phyloP scores from a whole-genome alignment of 257 asterid genomes.

The Fraxinus cuspidata region DNA sequence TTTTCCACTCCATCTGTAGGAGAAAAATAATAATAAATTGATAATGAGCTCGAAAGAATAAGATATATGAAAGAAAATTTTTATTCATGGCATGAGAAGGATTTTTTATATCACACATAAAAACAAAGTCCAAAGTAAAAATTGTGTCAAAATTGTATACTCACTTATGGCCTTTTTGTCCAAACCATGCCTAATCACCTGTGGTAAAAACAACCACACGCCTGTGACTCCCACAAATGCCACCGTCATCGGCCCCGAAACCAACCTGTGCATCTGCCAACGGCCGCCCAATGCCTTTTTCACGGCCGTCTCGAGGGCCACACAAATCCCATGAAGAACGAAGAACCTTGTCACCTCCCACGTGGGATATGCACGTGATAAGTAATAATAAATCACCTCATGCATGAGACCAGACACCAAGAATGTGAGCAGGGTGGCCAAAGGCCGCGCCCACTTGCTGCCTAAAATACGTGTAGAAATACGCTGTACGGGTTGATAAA shows the following conservation, averaged over 20 bases:
- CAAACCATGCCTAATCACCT: slow-evolving; percentile 42
- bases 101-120: no score
- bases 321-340: slow-evolving; percentile 56
- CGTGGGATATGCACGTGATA: slow-evolving; percentile 56
- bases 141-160: slow-evolving; percentile 19
- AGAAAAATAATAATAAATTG: no score
- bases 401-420: slow-evolving; percentile 81
- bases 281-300: slow-evolving; percentile 40
- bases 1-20: no score
- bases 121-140: neutral
- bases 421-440: slow-evolving; percentile 51
- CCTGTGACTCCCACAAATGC: slow-evolving; percentile 54
- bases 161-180: slow-evolving; percentile 49
- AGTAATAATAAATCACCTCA: slow-evolving; percentile 53
- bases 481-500: slow-evolving; percentile 52
- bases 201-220: slow-evolving; percentile 74
- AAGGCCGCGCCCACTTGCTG: slow-evolving; percentile 27
- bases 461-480: slow-evolving; percentile 28
- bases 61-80: no score
- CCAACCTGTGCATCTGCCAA: slow-evolving; percentile 40
- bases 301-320: slow-evolving; percentile 42
- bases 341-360: slow-evolving; percentile 84
- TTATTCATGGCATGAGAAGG: no score
- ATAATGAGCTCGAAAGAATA: no score
- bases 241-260: slow-evolving; percentile 58